Conservation (phyloP, 1,139 yeast genomes). For the Debaryomycetaceae sp. region DNA sequence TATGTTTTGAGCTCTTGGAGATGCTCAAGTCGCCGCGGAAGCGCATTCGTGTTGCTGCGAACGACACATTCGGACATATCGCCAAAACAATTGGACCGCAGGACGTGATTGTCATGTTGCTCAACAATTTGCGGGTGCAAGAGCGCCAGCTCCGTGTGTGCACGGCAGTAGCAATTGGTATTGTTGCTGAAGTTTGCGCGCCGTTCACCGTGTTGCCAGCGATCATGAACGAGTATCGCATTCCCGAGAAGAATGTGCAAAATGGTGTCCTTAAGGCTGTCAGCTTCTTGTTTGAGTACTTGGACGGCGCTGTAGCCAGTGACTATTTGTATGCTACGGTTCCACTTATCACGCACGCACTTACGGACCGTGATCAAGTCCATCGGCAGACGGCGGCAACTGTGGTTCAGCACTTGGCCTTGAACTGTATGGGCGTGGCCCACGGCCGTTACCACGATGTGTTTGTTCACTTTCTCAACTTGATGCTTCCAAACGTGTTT, state of each 20-base stretch:
- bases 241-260: conserved; percentile 88
- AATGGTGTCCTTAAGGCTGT: conserved; percentile 90
- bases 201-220: conserved; percentile 97
- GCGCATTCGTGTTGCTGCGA: conserved; percentile 75
- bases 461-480: conserved; percentile 57
- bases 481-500: conserved; percentile 72
- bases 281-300: conserved; percentile 89
- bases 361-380: conserved; percentile 83
- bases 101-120: conserved; percentile 76
- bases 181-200: conserved; percentile 87
- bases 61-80: conserved; percentile 82
- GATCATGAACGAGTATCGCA: conserved; percentile 87
- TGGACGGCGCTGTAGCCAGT: conserved; percentile 61
- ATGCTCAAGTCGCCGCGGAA: conserved; percentile 80
- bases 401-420: conserved; percentile 71
- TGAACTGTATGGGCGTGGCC: conserved; percentile 69
- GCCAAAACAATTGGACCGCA: conserved; percentile 95
- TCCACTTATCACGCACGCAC: conserved; percentile 80
- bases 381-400: conserved; percentile 95
- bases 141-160: conserved; percentile 95
- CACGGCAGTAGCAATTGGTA: conserved; percentile 96
- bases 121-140: conserved; percentile 81
- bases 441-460: conserved; percentile 59
- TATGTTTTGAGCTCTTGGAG: conserved; percentile 83
- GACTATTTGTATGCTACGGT: conserved; percentile 78